Base-by-base conservation (phyloP, 2,329 filamentous ascomycete genomes). In the Bretziella fagacearum region DNA sequence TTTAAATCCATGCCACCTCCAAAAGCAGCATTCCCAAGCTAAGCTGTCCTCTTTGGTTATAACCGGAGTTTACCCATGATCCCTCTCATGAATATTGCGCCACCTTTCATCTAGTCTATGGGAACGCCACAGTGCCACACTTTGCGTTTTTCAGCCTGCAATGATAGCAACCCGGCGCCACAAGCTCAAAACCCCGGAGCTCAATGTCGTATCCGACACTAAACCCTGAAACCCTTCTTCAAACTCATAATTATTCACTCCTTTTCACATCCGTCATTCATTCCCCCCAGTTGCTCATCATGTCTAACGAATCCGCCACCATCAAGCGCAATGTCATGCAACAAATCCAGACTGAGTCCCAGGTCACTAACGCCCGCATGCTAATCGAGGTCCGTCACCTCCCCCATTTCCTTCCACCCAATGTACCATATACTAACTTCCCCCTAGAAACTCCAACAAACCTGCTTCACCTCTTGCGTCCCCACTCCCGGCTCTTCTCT, bases 381-480 rank as follows among this genome's bases (percentile, higher is more conserved):
- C 67, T 87, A 56, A 82, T 87, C 56, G 72, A 80, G 63, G 81
- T 82, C 66, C 47, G 66, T 57, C 27, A 18, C 46, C 4, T 46
- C 37, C 37, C 22, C 22, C 26, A 42, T 27, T 15, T 39, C 32
- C 20, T 30, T 17, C 18, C 13, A 17, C 18, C 30, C n/a, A 20
- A 18, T 3, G 3, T 26, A 33, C 41, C 15, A 20, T 36, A 18
- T 22, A 17, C 27, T 18, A 49, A 25, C 22, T 13, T 13, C 22
- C 10, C 17, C 25, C 40, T 51, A 85, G 79, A 85, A 83, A 74
- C 72, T 87, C 62, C 84, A 86, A 63, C 73, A 82, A 56, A 77
- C 80, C 63, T 89, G 83, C 68, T 89, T 85, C 66, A 74, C 83
- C 40, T 78, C 77, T 60, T 89, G 83, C 62, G 66, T 87, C 13